A percentile compares a stretch with the other conserved stretches of the same genome.
Evolutionary conservation across 768 basidiomycete species (phyloP).

Genomic region (Mycena metata): DNA sequence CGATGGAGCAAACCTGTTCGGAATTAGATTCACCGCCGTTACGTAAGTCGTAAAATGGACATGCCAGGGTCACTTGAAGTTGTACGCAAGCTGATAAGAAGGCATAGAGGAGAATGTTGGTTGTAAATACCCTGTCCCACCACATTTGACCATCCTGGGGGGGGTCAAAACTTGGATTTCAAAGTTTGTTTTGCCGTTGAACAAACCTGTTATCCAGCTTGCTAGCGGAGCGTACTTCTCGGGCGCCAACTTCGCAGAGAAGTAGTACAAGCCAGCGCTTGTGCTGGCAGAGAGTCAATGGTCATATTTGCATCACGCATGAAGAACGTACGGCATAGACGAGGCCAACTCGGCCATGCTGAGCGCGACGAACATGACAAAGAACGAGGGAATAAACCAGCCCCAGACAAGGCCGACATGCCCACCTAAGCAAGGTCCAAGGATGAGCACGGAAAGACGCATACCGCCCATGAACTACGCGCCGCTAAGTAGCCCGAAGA

Average conservation of each 20-base stretch:
- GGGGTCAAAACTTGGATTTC: too few relatives aligned
- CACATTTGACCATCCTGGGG: too few relatives aligned
- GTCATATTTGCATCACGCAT: not conserved
- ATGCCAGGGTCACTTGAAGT: conserved; percentile 61
- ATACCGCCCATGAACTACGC: not conserved
- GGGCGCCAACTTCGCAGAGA: conserved; percentile 81
- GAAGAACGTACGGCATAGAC: conserved; percentile 76
- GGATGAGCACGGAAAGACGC: not conserved
- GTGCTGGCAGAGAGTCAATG: conserved; percentile 58
- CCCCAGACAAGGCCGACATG: conserved; percentile 86
- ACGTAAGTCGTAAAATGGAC: not conserved
- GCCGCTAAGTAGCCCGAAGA: conserved; percentile 75
- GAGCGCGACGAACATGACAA: conserved; percentile 75
- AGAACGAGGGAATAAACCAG: conserved; percentile 79
- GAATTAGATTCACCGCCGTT: not conserved
- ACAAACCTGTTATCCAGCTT: conserved; percentile 69
- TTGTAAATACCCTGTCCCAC: too few relatives aligned
- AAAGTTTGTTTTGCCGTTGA: not conserved
- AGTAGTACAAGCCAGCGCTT: conserved; percentile 85
- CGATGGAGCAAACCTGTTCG: conserved; percentile 72
- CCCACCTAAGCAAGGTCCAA: conserved; percentile 59
- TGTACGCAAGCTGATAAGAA: conserved; percentile 72
- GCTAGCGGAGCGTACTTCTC: conserved; percentile 71
- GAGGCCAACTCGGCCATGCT: conserved; percentile 83
- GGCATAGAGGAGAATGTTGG: too few relatives aligned